These are phyloP conservation scores for Plectosphaerella sp. DNA, from an alignment of 2,329 filamentous ascomycete genomes.

Conservation along the genomic window DNA sequence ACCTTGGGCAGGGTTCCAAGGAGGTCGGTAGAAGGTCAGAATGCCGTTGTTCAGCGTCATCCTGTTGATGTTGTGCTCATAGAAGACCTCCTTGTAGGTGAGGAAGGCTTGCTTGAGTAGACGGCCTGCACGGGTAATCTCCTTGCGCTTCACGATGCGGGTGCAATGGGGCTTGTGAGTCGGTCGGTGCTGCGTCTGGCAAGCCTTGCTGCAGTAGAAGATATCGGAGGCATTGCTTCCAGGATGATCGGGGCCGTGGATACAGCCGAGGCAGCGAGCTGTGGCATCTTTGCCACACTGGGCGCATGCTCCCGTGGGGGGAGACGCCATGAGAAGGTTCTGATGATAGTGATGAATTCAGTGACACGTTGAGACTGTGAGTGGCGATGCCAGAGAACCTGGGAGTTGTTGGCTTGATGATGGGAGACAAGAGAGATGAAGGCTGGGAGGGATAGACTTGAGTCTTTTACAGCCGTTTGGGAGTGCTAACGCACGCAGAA, in stretches of 20 bases:
- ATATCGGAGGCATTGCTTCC: not conserved
- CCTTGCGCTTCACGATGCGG: not conserved
- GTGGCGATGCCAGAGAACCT: too few species aligned
- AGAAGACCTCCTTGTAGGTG: not conserved
- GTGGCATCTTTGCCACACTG: not conserved
- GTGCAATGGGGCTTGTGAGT: not conserved
- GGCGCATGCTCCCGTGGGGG: not conserved
- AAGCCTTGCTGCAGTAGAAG: not conserved
- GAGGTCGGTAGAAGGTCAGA: not conserved
- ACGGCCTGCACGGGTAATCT: not conserved
- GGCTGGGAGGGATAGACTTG: too few species aligned
- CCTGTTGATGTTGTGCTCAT: not conserved
- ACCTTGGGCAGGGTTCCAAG: too few species aligned
- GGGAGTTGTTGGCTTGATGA: too few species aligned
- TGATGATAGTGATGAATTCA: too few species aligned
- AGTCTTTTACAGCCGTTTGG: too few species aligned
- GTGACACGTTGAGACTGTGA: too few species aligned
- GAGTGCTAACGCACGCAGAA: too few species aligned
- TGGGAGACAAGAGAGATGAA: too few species aligned
- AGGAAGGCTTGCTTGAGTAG: not conserved
- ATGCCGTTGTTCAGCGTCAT: not conserved
- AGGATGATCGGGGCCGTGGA: not conserved
- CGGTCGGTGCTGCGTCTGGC: not conserved
- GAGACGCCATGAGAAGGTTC: too few species aligned
- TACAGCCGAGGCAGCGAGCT: not conserved